Evolutionary conservation across 2,329 filamentous ascomycete species (phyloP), one percentile per base, ranked within the genome.

Genomic region (Aureobasidium sp.): DNA sequence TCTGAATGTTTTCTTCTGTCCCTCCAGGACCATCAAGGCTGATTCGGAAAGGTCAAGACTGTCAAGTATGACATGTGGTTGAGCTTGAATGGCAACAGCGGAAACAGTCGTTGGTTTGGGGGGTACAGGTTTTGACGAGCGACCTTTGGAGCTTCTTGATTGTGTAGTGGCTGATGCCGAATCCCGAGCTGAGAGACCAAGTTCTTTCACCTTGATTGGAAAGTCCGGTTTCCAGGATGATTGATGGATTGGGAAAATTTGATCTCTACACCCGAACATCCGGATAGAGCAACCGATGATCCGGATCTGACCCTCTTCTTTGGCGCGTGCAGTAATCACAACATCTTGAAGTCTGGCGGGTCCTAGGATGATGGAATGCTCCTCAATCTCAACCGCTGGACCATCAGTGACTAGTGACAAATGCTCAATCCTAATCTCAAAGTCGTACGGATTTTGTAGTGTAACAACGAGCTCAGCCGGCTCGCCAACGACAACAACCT

Each of bases 391-490:
- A 62, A 97, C 90, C 1, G 85, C 80, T 29, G 86, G 82, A 0
- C 90, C 91, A 63, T 89, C 85, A 10, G 86, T 84, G 64, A 91
- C 86, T 7, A 99, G 77, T 30, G 81, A 82, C 48, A 99, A 81
- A 59, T 85, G 87, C 71, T 97, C 91, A 37, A 99, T 86, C 60
- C 96, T 90, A 5, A 99, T 78, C 64, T 97, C 91, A 66, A 97
- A 88, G 63, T 97, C 93, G 67, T 91, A 97, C 0, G 92, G 91
- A 68, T 99, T 99, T 70, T 97, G 94, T 21, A 99, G 78, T 1
- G 89, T 91, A 34, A 97, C 82, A 67, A 84, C 83, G 73, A 97
- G 96, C 4, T 83, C 85, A 2, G 89, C 86, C 62, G 83, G 76
- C 72, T 97, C 92, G 16, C 86, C 87, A 5, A 90, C 86, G 25